phyloP scores from a whole-genome alignment of 2,329 filamentous ascomycete species.

The Lachnellula hyalina region DNA sequence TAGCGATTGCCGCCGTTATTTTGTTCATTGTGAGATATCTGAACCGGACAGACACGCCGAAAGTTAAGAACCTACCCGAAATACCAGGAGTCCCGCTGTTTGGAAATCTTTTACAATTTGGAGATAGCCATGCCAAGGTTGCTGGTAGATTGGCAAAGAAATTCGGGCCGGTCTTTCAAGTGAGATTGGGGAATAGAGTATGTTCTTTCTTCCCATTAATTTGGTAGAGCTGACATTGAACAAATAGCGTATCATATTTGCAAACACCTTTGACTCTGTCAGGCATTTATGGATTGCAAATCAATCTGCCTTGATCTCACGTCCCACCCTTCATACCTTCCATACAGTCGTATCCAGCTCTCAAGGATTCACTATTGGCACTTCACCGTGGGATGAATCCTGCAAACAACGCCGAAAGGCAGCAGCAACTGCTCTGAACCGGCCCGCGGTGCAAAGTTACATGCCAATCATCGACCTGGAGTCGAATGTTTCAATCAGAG shows the following conservation, averaged over 20 bases:
- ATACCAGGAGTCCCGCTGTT: slow-evolving; percentile 58
- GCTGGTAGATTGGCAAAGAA: slow-evolving; percentile 53
- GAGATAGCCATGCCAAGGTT: slow-evolving; percentile 49
- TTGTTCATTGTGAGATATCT: slow-evolving; percentile 29
- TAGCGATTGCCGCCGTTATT: slow-evolving; percentile 26
- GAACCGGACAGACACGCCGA: slow-evolving; percentile 50
- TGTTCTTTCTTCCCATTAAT: slow-evolving; percentile 7
- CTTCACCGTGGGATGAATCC: slow-evolving; percentile 77
- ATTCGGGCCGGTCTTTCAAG: slow-evolving; percentile 61
- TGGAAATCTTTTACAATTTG: slow-evolving; percentile 57
- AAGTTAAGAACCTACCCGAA: slow-evolving; percentile 57
- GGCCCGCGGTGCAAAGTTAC: slow-evolving; percentile 70
- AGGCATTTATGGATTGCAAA: slow-evolving; percentile 72
- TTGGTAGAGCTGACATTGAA: slow-evolving; percentile 5
- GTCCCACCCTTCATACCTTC: slow-evolving; percentile 75
- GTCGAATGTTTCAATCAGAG: slow-evolving; percentile 64
- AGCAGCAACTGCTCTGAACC: slow-evolving; percentile 71
- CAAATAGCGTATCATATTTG: slow-evolving; percentile 62
- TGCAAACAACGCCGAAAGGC: slow-evolving; percentile 74
- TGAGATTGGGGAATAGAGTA: slow-evolving; percentile 63
- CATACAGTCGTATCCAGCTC: slow-evolving; percentile 72
- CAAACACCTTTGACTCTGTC: slow-evolving; percentile 72
- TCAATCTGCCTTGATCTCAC: slow-evolving; percentile 70
- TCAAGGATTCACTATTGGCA: slow-evolving; percentile 77
- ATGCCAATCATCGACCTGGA: slow-evolving; percentile 81